Evolutionary conservation across 768 basidiomycete species (phyloP), one percentile per base, ranked within the genome.

Genomic region (Suillus plorans): DNA sequence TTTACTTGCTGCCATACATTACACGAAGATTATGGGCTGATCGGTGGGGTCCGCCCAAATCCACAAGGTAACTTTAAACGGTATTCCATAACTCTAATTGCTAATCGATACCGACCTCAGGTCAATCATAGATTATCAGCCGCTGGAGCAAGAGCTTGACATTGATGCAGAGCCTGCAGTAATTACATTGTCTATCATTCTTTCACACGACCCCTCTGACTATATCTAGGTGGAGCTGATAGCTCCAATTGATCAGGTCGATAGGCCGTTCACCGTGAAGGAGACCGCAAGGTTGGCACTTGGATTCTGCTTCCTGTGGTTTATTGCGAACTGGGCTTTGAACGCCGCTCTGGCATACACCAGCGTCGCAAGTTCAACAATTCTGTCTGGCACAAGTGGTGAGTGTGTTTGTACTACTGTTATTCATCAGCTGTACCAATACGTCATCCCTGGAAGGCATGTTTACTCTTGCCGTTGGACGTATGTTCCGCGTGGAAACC

Each of bases 331-430:
- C 72, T 99, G 95, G 94, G 76, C 88, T 13, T 79, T 97, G 37
- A 97, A 96, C 73, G 89, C 89, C 1, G 82, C 91, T 22, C 81
- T 99, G 53, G 88, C 86, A 37, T 91, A 89, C 73, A 99, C 97
- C 2, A 94, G 89, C 70, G 96, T 98, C n/a, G 93, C 94, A 2
- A 97, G 94, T 74, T 87, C 93, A 22, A 97, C 96, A 5, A 89
- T 98, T 44, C 77, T 97, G 60, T 90, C 92, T 2, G 89, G 90
- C 71, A 96, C 89, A 82, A 95, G 94, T 68, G 95, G 96, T 95
- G 69, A 41, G 88, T 75, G 42, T 53, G 53, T 42, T 22, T 28
- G 25, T 41, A 25, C 39, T 28, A 45, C 10, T 59, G 9, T 45
- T 20, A 28, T 49, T 64, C 14, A 52, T 34, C 20, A 39, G 55